Conservation (phyloP, 345 rosid species). For the Populus ilicifolia region DNA sequence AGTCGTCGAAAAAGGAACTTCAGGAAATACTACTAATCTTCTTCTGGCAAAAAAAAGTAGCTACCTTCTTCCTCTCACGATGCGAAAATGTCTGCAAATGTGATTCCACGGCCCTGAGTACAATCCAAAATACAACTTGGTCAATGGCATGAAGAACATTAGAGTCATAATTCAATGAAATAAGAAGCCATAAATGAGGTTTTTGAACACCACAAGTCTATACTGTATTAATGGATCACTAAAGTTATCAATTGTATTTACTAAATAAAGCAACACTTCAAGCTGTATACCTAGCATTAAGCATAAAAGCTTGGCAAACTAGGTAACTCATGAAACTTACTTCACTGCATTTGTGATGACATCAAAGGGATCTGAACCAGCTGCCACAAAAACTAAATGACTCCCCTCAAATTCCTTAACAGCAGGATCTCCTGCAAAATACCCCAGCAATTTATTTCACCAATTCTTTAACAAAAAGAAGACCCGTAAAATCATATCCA, state of each 20-base stretch:
- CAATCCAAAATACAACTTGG: slow-evolving; percentile 4
- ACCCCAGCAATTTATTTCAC: background rate
- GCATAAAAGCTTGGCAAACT: too few species aligned
- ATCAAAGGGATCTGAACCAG: slow-evolving; percentile 59
- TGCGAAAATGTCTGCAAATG: slow-evolving; percentile 59
- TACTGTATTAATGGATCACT: background rate
- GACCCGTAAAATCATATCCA: background rate
- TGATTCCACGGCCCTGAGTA: slow-evolving; percentile 46
- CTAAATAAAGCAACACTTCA: too few species aligned
- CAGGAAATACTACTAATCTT: background rate
- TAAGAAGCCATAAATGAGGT: background rate
- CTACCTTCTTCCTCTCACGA: slow-evolving; percentile 57
- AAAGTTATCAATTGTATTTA: too few species aligned
- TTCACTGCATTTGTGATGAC: slow-evolving; percentile 57
- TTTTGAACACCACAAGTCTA: background rate
- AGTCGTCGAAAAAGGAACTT: too few species aligned
- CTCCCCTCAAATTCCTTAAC: slow-evolving; percentile 53
- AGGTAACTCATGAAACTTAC: slow-evolving; percentile 24
- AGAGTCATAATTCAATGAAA: background rate
- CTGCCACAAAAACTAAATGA: slow-evolving; percentile 53
- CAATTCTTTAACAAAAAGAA: background rate
- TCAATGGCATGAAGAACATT: background rate
- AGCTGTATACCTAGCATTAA: too few species aligned
- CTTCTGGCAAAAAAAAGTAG: too few species aligned
- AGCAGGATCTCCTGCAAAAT: slow-evolving; percentile 52